A percentile compares a stretch with the other conserved stretches of the same genome.
These are phyloP conservation scores for Gymnopilus junonius DNA, from an alignment of 768 basidiomycete genomes.

Conservation along the genomic window DNA sequence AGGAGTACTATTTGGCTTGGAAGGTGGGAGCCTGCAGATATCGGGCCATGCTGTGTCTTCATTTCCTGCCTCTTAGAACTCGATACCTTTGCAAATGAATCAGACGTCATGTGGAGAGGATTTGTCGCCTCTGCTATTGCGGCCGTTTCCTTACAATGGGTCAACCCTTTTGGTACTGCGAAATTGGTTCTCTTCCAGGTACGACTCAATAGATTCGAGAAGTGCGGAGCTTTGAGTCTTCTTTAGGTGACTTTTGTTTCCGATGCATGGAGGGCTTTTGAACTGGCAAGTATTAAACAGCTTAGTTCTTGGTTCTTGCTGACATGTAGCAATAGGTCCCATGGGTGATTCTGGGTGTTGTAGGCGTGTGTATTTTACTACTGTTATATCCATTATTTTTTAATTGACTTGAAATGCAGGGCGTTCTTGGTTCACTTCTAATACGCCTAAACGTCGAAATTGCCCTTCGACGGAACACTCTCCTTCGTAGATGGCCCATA, in stretches of 20 bases:
- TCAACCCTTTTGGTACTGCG: slow-evolving; percentile 86
- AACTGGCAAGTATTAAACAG: slow-evolving; percentile 51
- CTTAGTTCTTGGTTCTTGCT: background rate
- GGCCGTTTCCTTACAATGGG: slow-evolving; percentile 80
- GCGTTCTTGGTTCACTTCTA: slow-evolving; percentile 66
- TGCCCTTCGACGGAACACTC: slow-evolving; percentile 61
- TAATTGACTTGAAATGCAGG: slow-evolving; percentile 41
- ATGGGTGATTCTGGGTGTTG: slow-evolving; percentile 66
- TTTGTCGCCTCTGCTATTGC: slow-evolving; percentile 91
- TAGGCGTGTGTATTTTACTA: slow-evolving; percentile 51
- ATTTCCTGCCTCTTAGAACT: slow-evolving; percentile 45
- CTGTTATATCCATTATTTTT: background rate
- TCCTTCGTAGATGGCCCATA: slow-evolving; percentile 62
- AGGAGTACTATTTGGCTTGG: slow-evolving; percentile 84
- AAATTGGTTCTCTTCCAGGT: slow-evolving; percentile 85
- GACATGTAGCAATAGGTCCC: slow-evolving; percentile 53
- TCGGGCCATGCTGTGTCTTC: background rate
- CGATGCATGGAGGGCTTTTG: slow-evolving; percentile 71
- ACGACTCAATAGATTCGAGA: slow-evolving; percentile 1
- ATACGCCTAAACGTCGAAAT: slow-evolving; percentile 69
- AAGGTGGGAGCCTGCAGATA: slow-evolving; percentile 41
- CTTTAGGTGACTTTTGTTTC: slow-evolving; percentile 59
- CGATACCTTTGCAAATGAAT: slow-evolving; percentile 70
- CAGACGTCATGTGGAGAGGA: slow-evolving; percentile 84
- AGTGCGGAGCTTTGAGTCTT: background rate